A percentile compares a stretch with the other conserved stretches of the same genome.
These are phyloP conservation scores for Pseudopyrenochaeta lycopersici DNA, from an alignment of 2,329 filamentous ascomycete genomes.

Conservation along the genomic window DNA sequence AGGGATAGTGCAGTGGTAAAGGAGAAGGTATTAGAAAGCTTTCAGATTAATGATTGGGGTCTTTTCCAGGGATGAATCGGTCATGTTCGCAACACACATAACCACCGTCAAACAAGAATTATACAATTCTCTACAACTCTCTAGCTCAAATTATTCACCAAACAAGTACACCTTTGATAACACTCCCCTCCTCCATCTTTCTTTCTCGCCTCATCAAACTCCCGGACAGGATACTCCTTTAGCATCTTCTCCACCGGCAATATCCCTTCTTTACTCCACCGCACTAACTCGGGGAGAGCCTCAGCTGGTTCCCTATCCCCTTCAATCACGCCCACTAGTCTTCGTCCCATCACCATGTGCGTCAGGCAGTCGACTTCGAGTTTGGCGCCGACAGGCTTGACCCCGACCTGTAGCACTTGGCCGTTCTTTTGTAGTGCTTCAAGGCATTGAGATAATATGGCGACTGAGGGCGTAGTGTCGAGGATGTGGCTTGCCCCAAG, in stretches of 20 bases:
- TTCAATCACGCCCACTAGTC: conserved; percentile 22
- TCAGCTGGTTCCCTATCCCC: conserved; percentile 22
- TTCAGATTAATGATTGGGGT: conserved; percentile 82
- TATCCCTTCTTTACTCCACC: conserved; percentile 16
- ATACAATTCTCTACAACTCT: neutral
- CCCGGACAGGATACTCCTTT: conserved; percentile 15
- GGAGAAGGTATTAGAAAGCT: conserved; percentile 74
- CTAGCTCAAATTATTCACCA: conserved; percentile 3
- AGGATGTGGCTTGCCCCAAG: conserved; percentile 21
- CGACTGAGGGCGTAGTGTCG: conserved; percentile 18
- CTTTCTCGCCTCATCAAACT: conserved; percentile 15
- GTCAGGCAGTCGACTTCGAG: conserved; percentile 21
- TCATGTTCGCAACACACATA: too few relatives aligned
- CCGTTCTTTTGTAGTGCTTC: conserved; percentile 26
- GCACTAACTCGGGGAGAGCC: conserved; percentile 21
- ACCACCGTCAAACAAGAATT: too few relatives aligned
- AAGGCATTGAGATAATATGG: conserved; percentile 19
- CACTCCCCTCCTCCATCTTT: conserved; percentile 23
- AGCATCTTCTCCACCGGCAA: conserved; percentile 22
- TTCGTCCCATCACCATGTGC: conserved; percentile 22
- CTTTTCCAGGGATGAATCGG: conserved; percentile 67
- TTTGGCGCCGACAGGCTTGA: conserved; percentile 25
- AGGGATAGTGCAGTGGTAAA: conserved; percentile 69
- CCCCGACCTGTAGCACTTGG: conserved; percentile 20
- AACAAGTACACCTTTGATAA: conserved; percentile 21